Evolutionary conservation across 169 alveolate species (phyloP), one percentile per base, ranked within the genome.

Genomic region (Plasmodium sp.): DNA sequence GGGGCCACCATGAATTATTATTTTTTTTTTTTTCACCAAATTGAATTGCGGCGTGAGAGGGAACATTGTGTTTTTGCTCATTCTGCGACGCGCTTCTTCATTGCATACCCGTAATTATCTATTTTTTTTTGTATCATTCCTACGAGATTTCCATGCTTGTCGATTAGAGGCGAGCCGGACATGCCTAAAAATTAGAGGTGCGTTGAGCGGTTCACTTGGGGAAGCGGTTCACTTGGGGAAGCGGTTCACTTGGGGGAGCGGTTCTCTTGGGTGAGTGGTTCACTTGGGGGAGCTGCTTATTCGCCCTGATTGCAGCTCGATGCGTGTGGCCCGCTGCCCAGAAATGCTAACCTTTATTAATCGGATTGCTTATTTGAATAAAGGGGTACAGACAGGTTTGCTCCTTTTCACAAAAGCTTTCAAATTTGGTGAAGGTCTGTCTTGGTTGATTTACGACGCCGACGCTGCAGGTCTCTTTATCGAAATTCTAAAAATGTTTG

Each of bases 41-140:
- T 56, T 31, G 77, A 18, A 67, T 67, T 67, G 77, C 16, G 3
- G 6, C 48, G 39, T 51, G 18, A 10, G 39, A 81, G 36, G 41
- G 22, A 41, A 5, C 39, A 81, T 81, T 31, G 18, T 34, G 39
- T n/a, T 54, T 27, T 16, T 56, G 27, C 33, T 18, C 43, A 67
- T 83, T 33, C 36, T 58, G 43, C 31, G 22, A 10, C n/a, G 77
- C 39, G 36, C 79, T 22, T 81, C 62, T 81, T 27, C 58, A 45
- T 27, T 36, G 41, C 67, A 33, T 86, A 86, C 93, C 93, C 93
- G 45, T 86, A 86, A 86, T 86, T 86, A 71, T 86, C 93, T 33
- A 86, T 86, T 75, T 86, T 86, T 71, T 86, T 86, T 77, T 86
- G 93, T 75, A 86, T 86, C 93, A 86, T 86, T 54, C 93, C 93